Percentiles rank a stretch among this genome's conserved stretches.
Conservation (phyloP, 495 filamentous ascomycete genomes). For the Talaromyces borbonicus region DNA sequence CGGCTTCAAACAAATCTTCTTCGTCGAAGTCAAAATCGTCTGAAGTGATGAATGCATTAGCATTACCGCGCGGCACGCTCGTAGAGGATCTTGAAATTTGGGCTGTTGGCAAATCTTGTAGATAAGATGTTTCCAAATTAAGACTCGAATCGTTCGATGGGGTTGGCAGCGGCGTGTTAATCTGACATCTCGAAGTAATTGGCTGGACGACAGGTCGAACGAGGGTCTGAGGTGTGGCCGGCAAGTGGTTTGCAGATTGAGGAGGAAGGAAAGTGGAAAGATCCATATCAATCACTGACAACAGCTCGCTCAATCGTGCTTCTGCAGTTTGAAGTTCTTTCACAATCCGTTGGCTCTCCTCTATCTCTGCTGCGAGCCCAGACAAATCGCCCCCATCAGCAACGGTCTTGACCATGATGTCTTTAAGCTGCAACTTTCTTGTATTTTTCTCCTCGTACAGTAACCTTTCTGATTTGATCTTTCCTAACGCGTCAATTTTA, state of each 20-base stretch:
- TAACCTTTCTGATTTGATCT: constrained; percentile 19
- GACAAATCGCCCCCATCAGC: constrained; percentile 27
- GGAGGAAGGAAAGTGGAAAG: neutral
- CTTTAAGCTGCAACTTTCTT: constrained; percentile 24
- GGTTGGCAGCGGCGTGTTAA: neutral
- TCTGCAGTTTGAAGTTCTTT: constrained; percentile 27
- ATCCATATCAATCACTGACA: constrained; percentile 10
- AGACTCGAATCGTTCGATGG: neutral
- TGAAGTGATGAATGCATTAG: constrained; percentile 15
- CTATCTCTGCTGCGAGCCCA: constrained; percentile 24
- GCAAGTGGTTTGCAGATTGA: neutral
- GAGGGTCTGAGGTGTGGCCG: neutral
- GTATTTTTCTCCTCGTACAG: constrained; percentile 16
- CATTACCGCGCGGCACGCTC: constrained; percentile 25
- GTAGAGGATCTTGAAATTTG: neutral
- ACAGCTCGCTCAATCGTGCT: constrained; percentile 20
- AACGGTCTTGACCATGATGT: constrained; percentile 23
- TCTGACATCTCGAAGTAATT: neutral
- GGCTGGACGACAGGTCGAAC: neutral
- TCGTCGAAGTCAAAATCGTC: constrained; percentile 57
- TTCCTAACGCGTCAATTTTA: constrained; percentile 26
- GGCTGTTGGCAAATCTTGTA: neutral
- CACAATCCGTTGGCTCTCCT: constrained; percentile 25
- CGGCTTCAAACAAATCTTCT: constrained; percentile 57
- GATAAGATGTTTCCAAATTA: neutral